phyloP scores from a whole-genome alignment of 129 eudicot genomes.

The Chrysanthemum lavandulifolium region DNA sequence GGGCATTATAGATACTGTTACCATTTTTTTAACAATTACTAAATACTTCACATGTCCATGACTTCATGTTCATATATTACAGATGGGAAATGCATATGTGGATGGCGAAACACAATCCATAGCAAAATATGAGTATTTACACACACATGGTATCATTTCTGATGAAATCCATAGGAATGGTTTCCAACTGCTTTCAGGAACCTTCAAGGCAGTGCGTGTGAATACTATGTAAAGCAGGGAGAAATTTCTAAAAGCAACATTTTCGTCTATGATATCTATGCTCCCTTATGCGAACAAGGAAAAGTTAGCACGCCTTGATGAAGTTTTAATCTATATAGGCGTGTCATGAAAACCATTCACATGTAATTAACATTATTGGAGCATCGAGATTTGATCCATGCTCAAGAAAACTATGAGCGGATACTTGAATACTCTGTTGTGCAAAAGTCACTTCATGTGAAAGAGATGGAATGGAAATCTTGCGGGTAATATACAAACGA shows the following conservation, averaged over 20 bases:
- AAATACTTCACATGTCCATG: too few relatives aligned
- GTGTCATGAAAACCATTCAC: not conserved
- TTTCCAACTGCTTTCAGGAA: constrained; percentile 34
- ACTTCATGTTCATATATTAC: too few relatives aligned
- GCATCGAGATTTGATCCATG: too few relatives aligned
- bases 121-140: constrained; percentile 5
- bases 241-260: constrained; percentile 23
- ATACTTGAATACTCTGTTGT: too few relatives aligned
- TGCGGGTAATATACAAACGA: too few relatives aligned
- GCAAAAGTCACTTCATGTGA: too few relatives aligned
- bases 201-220: constrained; percentile 20
- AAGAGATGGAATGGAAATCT: too few relatives aligned
- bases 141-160: not conserved
- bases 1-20: too few relatives aligned
- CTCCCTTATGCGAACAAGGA: constrained; percentile 37
- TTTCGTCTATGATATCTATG: constrained; percentile 42
- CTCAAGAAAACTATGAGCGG: too few relatives aligned
- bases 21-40: too few relatives aligned
- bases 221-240: constrained; percentile 10
- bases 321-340: not conserved
- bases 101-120: not conserved
- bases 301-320: constrained; percentile 30
- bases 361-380: not conserved
- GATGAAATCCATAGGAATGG: constrained; percentile 24
- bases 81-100: too few relatives aligned